phyloP scores from a whole-genome alignment of 495 filamentous ascomycete species.

The Glarea lozoyensis region DNA sequence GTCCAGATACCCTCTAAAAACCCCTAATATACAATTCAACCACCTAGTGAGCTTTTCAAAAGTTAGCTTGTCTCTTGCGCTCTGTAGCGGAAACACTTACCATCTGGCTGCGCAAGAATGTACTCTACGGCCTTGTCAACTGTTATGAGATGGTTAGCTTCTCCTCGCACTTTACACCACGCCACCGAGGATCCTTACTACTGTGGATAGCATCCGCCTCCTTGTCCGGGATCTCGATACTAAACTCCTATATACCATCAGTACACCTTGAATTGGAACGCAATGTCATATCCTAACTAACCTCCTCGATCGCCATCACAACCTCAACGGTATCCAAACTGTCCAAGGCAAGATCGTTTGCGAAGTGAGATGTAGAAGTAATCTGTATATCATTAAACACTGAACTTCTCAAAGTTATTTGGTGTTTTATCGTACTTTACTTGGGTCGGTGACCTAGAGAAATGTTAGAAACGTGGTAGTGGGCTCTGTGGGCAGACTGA shows the following conservation, averaged over 20 bases:
- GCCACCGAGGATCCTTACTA: slow-evolving; percentile 51
- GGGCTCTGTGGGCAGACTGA: slow-evolving; percentile 57
- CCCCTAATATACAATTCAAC: slow-evolving; percentile 22
- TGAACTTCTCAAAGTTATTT: slow-evolving; percentile 9
- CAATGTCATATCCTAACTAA: slow-evolving; percentile 30
- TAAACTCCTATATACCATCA: slow-evolving; percentile 70
- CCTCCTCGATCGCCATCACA: slow-evolving; percentile 99
- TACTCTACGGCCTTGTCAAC: slow-evolving; percentile 95
- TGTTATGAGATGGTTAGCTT: slow-evolving; percentile 33
- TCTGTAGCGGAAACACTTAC: slow-evolving; percentile 10
- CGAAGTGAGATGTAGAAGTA: slow-evolving; percentile 72
- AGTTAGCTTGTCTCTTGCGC: slow-evolving; percentile 5
- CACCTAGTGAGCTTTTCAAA: slow-evolving; percentile 27
- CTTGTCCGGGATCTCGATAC: slow-evolving; percentile 99
- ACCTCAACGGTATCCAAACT: slow-evolving; percentile 98
- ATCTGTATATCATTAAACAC: slow-evolving; percentile 46
- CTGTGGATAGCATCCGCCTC: slow-evolving; percentile 95
- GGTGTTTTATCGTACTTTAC: slow-evolving; percentile 49
- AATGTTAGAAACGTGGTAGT: slow-evolving; percentile 82
- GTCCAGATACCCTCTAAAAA: slow-evolving; percentile 1
- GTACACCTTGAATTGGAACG: background rate
- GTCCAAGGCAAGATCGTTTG: slow-evolving; percentile 92
- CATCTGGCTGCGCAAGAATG: slow-evolving; percentile 91
- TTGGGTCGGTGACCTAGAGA: slow-evolving; percentile 60
- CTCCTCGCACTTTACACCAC: background rate